Base-by-base conservation (phyloP, 805 yeast genomes). In the Hanseniaspora osmophila region DNA sequence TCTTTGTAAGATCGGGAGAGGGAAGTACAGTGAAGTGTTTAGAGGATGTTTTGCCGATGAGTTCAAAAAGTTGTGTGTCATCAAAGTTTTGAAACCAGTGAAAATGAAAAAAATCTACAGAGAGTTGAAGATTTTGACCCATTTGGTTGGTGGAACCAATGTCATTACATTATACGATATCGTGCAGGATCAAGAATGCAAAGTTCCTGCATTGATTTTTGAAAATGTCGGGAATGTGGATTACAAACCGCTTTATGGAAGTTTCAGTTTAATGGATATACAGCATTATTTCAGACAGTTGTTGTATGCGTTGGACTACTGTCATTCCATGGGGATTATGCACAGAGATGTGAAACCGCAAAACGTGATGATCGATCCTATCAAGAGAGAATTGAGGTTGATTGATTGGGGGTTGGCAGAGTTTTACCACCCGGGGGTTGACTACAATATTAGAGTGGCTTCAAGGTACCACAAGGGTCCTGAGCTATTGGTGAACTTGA, bases 381-480 rank as follows among this genome's bases (percentile, higher is more conserved):
- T 69, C 41, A 58, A 64, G 44, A 73, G 71, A 52, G 66, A 68
- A 37, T 65, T 87, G 56, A 73, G 90, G 54, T 73, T 87, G 46
- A 87, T 87, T 51, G 96, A 87, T 66, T 87, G 96, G 96, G 96
- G 96, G 13, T 66, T 87, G 49, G 95, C 95, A 7, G 96, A 87
- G 61, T 87, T 84, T 58, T 87, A 87, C 63, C 95, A 87, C 59
- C 80, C 83, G 2, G 92, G 90, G 5, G 83, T 82, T 43, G 94
- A 85, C 53, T 87, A 84, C 65, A 87, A 87, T 57, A 95, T 85
- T 18, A 73, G 96, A 49, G 96, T 87, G 33, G 95, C 96, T 0
- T 82, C 94, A 6, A 74, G 96, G 49, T 86, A 84, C 63, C 86
- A 81, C 65, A 87, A 87, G 66, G 95, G 94, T 10, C 96, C 96